These are phyloP conservation scores for Chrysopogon serrulatus DNA, from an alignment of 176 grass and related monocot genomes.

Conservation along the genomic window DNA sequence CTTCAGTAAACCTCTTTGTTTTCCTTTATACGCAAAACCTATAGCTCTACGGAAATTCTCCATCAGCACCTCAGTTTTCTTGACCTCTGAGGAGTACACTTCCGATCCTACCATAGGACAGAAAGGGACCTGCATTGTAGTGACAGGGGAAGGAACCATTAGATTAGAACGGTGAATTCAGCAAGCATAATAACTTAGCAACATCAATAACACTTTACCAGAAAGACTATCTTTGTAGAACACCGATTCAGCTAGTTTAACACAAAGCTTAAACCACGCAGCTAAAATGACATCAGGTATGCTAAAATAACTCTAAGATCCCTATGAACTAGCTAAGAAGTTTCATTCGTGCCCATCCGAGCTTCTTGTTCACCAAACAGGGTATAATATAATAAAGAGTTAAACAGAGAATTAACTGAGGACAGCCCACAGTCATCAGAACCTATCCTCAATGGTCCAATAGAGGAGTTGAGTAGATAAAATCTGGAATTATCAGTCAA, in stretches of 20 bases:
- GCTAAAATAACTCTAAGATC: neutral
- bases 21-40: conserved; percentile 94
- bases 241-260: neutral
- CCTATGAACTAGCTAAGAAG: neutral
- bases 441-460: neutral
- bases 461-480: neutral
- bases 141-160: neutral
- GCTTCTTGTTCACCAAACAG: neutral
- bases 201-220: neutral
- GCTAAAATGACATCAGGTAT: neutral
- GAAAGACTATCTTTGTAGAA: neutral
- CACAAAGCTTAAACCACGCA: neutral
- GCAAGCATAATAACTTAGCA: neutral
- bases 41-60: conserved; percentile 92
- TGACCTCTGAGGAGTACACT: conserved; percentile 95
- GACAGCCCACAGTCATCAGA: neutral
- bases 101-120: conserved; percentile 99
- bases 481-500: neutral
- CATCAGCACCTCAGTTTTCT: conserved; percentile 97
- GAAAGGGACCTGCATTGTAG: conserved; percentile 67
- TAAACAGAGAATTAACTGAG: neutral
- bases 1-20: conserved; percentile 98
- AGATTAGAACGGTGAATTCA: neutral
- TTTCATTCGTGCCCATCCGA: neutral
- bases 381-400: neutral